Evolutionary conservation across 75 land plant genomes (phyloP).

Genomic region (Sequoia sempervirens): DNA sequence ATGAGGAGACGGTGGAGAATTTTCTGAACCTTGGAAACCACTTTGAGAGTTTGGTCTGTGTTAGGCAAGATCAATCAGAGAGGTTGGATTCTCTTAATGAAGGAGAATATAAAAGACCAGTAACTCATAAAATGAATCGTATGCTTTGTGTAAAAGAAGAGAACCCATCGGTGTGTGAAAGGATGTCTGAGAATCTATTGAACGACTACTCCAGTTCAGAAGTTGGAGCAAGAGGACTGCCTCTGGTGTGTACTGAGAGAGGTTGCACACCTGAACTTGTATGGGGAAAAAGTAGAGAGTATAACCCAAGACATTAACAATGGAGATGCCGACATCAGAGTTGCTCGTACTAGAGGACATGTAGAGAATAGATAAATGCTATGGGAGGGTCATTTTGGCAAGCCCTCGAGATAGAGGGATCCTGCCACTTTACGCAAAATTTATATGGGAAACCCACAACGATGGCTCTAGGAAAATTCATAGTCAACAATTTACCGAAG

Average conservation of each 20-base stretch:
- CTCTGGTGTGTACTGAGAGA: not conserved
- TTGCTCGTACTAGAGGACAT: constrained; percentile 10
- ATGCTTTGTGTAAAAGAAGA: not conserved
- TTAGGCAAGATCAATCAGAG: no score
- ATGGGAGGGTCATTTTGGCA: constrained; percentile 50
- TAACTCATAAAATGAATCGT: not conserved
- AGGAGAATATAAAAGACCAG: not conserved
- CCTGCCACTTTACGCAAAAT: constrained; percentile 44
- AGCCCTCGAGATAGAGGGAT: constrained; percentile 48
- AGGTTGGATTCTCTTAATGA: not conserved
- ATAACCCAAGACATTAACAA: no score
- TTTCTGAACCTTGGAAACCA: not conserved
- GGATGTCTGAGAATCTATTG: not conserved
- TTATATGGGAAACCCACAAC: constrained; percentile 46
- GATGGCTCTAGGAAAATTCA: no score
- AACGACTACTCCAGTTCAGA: not conserved
- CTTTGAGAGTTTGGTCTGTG: not conserved
- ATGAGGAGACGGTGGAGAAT: not conserved
- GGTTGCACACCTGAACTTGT: not conserved
- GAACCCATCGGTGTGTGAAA: not conserved
- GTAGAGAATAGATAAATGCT: constrained; percentile 47
- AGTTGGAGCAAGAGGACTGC: not conserved
- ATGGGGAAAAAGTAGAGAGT: not conserved
- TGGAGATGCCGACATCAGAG: not conserved
- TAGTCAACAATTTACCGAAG: no score